Percentiles rank a stretch among this genome's conserved stretches.
Evolutionary conservation across 345 rosid genomes (phyloP).

Genomic region (Litchi chinensis): DNA sequence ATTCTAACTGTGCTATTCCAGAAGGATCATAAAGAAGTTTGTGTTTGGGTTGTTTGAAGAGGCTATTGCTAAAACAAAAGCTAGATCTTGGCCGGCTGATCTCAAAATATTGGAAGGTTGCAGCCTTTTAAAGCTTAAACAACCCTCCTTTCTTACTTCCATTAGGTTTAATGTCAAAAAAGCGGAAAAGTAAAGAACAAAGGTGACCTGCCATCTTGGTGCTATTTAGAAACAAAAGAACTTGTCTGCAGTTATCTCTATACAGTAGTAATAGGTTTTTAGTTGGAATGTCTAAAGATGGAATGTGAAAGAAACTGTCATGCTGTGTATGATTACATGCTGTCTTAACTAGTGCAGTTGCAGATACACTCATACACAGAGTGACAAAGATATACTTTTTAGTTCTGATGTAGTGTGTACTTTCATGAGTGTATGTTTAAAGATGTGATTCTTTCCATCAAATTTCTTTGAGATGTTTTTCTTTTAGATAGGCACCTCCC

Average conservation of each 20-base stretch:
- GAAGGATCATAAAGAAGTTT: neutral
- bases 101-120: neutral
- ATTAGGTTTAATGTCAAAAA: too few species aligned
- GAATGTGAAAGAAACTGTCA: too few species aligned
- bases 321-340: too few species aligned
- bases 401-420: too few species aligned
- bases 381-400: neutral
- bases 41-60: neutral
- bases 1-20: neutral
- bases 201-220: neutral
- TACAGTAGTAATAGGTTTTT: too few species aligned
- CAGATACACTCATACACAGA: neutral
- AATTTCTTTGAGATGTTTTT: neutral
- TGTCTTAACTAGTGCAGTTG: neutral
- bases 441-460: neutral
- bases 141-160: too few species aligned
- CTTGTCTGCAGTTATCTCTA: too few species aligned
- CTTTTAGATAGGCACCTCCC: too few species aligned
- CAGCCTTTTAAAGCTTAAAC: neutral
- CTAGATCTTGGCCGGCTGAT: neutral
- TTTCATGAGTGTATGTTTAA: neutral
- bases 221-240: too few species aligned
- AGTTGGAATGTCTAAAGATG: too few species aligned
- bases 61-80: neutral
- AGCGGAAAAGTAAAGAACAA: neutral